phyloP scores from a whole-genome alignment of 1,284 basidiomycete species.

The Austroboletus niveus region DNA sequence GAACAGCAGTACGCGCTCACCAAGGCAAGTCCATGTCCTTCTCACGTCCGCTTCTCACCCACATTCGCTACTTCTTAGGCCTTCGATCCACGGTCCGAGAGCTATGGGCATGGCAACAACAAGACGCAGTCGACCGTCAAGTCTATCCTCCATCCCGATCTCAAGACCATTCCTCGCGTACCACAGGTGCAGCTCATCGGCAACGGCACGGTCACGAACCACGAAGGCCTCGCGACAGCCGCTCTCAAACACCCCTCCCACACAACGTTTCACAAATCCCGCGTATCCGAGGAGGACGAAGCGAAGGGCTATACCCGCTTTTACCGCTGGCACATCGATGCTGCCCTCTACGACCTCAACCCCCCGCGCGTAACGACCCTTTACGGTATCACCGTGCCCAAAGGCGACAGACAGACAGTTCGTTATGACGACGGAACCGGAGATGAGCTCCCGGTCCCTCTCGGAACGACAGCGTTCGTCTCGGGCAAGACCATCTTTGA shows the following conservation, averaged over 20 bases:
- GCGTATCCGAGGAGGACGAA: constrained; percentile 76
- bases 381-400: constrained; percentile 76
- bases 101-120: constrained; percentile 83
- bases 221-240: constrained; percentile 75
- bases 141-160: constrained; percentile 80
- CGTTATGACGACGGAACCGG: constrained; percentile 89
- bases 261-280: constrained; percentile 85
- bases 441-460: constrained; percentile 78
- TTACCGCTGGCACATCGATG: constrained; percentile 95
- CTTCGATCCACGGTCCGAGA: constrained; percentile 72
- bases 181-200: constrained; percentile 88
- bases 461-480: constrained; percentile 85
- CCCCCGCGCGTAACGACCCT: constrained; percentile 91
- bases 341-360: constrained; percentile 82
- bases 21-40: constrained; percentile 47
- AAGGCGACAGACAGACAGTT: constrained; percentile 64
- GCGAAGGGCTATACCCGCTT: constrained; percentile 76
- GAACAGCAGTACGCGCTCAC: constrained; percentile 84
- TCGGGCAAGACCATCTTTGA: constrained; percentile 86
- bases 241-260: constrained; percentile 82
- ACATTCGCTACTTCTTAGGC: constrained; percentile 38
- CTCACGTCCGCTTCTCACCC: neutral
- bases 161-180: constrained; percentile 83
- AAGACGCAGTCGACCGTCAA: constrained; percentile 70
- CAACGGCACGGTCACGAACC: constrained; percentile 69